Conservation (phyloP, 2,329 filamentous ascomycete species). For the Sporothrix globosa region DNA sequence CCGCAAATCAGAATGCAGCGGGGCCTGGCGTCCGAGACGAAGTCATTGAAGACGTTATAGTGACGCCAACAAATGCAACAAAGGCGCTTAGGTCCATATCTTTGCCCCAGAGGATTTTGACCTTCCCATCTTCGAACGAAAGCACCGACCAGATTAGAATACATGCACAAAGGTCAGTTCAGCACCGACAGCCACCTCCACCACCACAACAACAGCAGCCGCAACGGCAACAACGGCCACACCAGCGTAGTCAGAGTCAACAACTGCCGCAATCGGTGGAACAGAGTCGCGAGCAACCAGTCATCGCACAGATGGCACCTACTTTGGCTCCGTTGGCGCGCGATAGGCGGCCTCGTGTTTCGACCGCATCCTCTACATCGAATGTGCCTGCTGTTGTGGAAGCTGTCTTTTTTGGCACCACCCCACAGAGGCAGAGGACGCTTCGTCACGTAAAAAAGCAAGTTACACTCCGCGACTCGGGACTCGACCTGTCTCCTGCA, state of each 20-base stretch:
- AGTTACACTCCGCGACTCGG: constrained; percentile 53
- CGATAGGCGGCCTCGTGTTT: constrained; percentile 55
- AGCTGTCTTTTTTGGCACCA: constrained; percentile 58
- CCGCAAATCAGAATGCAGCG: constrained; percentile 38
- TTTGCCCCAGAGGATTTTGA: constrained; percentile 49
- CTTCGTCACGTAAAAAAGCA: constrained; percentile 65
- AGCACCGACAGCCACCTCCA: constrained; percentile 31
- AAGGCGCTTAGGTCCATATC: constrained; percentile 54
- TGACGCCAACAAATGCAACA: constrained; percentile 57
- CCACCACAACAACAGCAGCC: constrained; percentile 41
- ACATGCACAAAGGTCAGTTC: constrained; percentile 32
- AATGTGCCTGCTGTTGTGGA: constrained; percentile 61
- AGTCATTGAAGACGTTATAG: constrained; percentile 53
- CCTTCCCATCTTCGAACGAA: constrained; percentile 46
- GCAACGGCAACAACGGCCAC: not conserved
- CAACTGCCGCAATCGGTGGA: not conserved
- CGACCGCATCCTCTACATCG: constrained; percentile 59
- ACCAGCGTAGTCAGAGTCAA: constrained; percentile 6
- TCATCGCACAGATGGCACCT: constrained; percentile 24
- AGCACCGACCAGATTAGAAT: constrained; percentile 37
- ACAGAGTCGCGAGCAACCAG: not conserved
- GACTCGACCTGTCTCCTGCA: constrained; percentile 47
- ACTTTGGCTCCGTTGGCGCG: constrained; percentile 47
- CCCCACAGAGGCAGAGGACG: constrained; percentile 56
- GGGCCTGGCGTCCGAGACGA: constrained; percentile 41